phyloP scores from a whole-genome alignment of 805 yeast genomes.

The Zygoascus ofunaensis region DNA sequence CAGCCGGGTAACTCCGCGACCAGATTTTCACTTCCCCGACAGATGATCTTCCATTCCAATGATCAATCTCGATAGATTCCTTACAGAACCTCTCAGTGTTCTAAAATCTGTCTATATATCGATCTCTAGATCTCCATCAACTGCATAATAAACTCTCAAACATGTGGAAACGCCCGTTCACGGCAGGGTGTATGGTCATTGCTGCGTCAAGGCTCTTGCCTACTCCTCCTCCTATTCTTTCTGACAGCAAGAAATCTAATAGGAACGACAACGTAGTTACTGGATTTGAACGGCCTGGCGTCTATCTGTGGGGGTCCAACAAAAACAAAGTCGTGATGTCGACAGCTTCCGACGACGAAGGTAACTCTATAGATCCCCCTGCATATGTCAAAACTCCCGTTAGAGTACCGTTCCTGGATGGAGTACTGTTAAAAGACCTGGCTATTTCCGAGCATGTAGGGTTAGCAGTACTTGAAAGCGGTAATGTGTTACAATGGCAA shows the following conservation, averaged over 20 bases:
- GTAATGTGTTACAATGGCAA: constrained; percentile 65
- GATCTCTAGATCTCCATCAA: too few species aligned
- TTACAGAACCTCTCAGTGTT: too few species aligned
- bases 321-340: constrained; percentile 29
- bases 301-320: constrained; percentile 59
- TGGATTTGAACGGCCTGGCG: constrained; percentile 37
- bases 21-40: too few species aligned
- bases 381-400: constrained; percentile 40
- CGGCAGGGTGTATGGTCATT: neutral
- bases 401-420: constrained; percentile 57
- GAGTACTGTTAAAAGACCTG: constrained; percentile 47
- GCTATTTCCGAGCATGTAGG: constrained; percentile 38
- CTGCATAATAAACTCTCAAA: too few species aligned
- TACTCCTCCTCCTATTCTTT: constrained; percentile 7
- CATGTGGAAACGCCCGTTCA: constrained; percentile 4
- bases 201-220: neutral
- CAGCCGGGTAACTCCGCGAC: too few species aligned
- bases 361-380: neutral
- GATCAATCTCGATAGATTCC: too few species aligned
- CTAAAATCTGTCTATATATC: too few species aligned
- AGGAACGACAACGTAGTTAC: neutral
- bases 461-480: constrained; percentile 54
- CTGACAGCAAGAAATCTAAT: constrained; percentile 1
- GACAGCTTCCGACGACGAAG: constrained; percentile 22
- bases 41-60: too few species aligned